Conservation (phyloP, 208 protist genomes). For the Crithidia fasciculata region DNA sequence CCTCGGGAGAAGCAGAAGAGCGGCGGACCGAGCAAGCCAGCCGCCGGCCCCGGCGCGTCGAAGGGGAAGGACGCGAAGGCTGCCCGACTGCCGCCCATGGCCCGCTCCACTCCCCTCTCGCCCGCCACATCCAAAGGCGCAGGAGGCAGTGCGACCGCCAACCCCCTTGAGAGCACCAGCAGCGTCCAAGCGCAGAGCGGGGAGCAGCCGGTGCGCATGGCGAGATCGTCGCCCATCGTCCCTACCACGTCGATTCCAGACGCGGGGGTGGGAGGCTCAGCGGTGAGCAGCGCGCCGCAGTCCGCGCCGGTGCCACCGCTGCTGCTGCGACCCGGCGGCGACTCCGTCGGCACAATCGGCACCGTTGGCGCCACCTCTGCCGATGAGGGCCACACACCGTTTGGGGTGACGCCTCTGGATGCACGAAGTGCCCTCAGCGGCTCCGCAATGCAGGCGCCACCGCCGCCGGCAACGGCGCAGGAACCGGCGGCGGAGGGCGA, state of each 20-base stretch:
- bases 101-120: conserved; percentile 12
- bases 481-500: background rate
- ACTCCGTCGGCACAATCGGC: background rate
- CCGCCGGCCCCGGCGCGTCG: too few relatives aligned
- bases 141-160: background rate
- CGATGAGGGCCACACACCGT: conserved; percentile 3
- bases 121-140: background rate
- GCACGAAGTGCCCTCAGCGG: background rate
- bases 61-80: conserved; percentile 4
- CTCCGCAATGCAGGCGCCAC: background rate
- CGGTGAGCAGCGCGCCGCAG: background rate
- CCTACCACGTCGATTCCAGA: background rate
- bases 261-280: background rate
- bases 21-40: background rate
- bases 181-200: background rate
- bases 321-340: background rate
- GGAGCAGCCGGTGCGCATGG: conserved; percentile 12
- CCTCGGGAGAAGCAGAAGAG: background rate
- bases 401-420: conserved; percentile 4
- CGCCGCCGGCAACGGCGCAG: background rate
- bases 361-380: conserved; percentile 6
- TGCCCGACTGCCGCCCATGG: conserved; percentile 12
- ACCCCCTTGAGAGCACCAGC: background rate
- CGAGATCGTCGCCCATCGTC: conserved; percentile 6
- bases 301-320: background rate